Percentiles rank a stretch among this genome's conserved stretches.
phyloP scores from a whole-genome alignment of 2,329 filamentous ascomycete genomes.

The Alternaria arborescens region DNA sequence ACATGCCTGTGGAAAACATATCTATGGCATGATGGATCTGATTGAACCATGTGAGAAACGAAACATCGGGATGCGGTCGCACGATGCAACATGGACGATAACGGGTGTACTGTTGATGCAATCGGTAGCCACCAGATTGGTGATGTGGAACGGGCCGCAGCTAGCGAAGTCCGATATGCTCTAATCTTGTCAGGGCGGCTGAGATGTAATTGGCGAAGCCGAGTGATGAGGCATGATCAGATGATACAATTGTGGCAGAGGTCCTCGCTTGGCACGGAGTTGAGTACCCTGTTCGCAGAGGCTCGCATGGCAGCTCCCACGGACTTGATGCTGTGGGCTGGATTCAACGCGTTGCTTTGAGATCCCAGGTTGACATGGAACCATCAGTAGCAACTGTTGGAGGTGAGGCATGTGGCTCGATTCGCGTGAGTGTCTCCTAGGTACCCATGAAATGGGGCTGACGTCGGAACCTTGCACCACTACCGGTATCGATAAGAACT shows the following conservation, averaged over 20 bases:
- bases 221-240: background rate
- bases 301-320: background rate
- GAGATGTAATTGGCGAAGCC: background rate
- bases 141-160: conserved; percentile 12
- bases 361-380: background rate
- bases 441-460: too few species aligned
- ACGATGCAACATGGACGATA: background rate
- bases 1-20: background rate
- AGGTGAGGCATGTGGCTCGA: too few species aligned
- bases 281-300: background rate
- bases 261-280: background rate
- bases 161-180: conserved; percentile 23
- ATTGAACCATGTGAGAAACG: background rate
- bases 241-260: background rate
- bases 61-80: background rate
- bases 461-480: too few species aligned
- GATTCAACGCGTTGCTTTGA: background rate
- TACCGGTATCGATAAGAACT: conserved; percentile 23
- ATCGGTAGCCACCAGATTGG: conserved; percentile 6
- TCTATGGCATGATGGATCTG: conserved; percentile 1
- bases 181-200: background rate
- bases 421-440: too few species aligned
- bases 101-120: background rate
- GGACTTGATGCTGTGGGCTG: background rate
- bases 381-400: too few species aligned